These are phyloP conservation scores for Tylopilus sp. DNA, from an alignment of 1,284 basidiomycete genomes.

Conservation along the genomic window DNA sequence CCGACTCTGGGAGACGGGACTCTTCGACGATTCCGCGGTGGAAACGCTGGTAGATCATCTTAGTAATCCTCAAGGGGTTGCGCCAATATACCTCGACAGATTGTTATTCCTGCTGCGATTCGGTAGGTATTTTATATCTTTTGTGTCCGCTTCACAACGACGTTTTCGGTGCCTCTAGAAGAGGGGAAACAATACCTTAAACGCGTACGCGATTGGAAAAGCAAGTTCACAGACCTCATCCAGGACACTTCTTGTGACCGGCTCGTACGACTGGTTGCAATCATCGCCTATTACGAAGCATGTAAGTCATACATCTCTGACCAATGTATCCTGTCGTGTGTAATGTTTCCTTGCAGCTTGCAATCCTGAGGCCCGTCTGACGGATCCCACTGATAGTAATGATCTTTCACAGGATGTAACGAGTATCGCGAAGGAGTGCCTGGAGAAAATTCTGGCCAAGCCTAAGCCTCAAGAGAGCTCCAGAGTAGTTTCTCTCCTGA, in stretches of 20 bases:
- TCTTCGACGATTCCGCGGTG: slow-evolving; percentile 26
- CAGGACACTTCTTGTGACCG: not conserved
- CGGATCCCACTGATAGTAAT: not conserved
- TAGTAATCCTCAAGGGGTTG: slow-evolving; percentile 10
- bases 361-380: not conserved
- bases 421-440: slow-evolving; percentile 3
- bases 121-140: slow-evolving; percentile 5
- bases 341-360: slow-evolving; percentile 7
- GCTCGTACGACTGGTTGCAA: slow-evolving; percentile 20
- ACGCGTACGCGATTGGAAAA: slow-evolving; percentile 10
- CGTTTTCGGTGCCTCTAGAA: slow-evolving; percentile 3
- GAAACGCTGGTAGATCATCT: slow-evolving; percentile 14
- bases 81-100: slow-evolving; percentile 26
- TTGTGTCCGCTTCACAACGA: not conserved
- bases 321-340: too few species aligned
- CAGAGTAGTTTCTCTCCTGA: slow-evolving; percentile 25
- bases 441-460: slow-evolving; percentile 12
- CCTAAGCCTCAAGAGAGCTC: slow-evolving; percentile 16
- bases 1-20: slow-evolving; percentile 24
- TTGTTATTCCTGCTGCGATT: slow-evolving; percentile 31
- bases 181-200: slow-evolving; percentile 25
- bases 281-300: slow-evolving; percentile 28
- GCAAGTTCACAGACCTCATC: slow-evolving; percentile 13
- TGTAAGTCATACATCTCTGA: slow-evolving; percentile 9
- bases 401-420: slow-evolving; percentile 2